phyloP scores from a whole-genome alignment of 768 basidiomycete genomes.

The Trametes maxima region DNA sequence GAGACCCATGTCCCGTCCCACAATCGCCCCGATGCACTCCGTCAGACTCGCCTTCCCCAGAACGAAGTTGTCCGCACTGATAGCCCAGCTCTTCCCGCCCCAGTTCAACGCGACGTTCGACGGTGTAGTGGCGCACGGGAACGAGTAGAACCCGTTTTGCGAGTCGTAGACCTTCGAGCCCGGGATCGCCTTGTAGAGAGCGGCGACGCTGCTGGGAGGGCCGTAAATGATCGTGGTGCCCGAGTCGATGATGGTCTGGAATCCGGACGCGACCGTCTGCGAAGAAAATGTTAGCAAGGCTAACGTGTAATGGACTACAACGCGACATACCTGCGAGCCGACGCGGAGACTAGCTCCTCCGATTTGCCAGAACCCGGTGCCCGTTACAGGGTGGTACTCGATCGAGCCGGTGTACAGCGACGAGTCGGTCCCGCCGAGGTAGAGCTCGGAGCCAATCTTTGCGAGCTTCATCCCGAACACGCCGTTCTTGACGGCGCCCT shows the following conservation, averaged over 20 bases:
- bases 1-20: conserved; percentile 22
- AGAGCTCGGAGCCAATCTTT: conserved; percentile 49
- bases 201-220: conserved; percentile 23
- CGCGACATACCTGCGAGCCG: conserved; percentile 6
- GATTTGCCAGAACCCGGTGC: conserved; percentile 33
- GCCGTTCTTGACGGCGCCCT: conserved; percentile 36
- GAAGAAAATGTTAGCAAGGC: too few relatives aligned
- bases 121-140: conserved; percentile 23
- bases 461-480: conserved; percentile 54
- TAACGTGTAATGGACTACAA: neutral
- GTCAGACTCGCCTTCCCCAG: conserved; percentile 2
- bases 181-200: conserved; percentile 33
- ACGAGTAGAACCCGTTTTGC: conserved; percentile 29
- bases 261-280: conserved; percentile 7
- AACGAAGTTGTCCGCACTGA: conserved; percentile 31
- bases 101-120: conserved; percentile 24
- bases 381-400: conserved; percentile 26
- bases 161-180: conserved; percentile 23
- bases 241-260: conserved; percentile 33
- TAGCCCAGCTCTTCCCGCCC: conserved; percentile 24
- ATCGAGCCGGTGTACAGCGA: conserved; percentile 48
- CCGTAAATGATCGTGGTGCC: conserved; percentile 37
- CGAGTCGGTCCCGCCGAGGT: conserved; percentile 55
- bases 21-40: conserved; percentile 30
- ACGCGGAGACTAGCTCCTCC: conserved; percentile 24